phyloP scores from a whole-genome alignment of 495 filamentous ascomycete genomes.

The Neurospora sp. region DNA sequence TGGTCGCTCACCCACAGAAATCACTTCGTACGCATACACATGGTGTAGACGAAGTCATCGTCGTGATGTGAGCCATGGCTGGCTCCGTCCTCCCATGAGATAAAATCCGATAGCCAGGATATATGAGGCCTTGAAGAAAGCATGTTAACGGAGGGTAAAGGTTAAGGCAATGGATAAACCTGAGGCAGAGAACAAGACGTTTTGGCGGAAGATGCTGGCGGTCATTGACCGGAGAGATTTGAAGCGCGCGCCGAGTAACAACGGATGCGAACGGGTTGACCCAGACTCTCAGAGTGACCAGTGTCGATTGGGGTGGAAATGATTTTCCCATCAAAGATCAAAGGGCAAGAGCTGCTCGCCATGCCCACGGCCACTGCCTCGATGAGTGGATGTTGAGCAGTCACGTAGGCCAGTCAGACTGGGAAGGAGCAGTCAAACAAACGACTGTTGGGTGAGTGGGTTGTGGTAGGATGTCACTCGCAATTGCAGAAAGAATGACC shows the following conservation, averaged over 20 bases:
- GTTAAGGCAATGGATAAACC: not conserved
- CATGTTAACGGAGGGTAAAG: not conserved
- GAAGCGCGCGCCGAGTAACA: not conserved
- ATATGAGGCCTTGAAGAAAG: not conserved
- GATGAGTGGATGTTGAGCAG: not conserved
- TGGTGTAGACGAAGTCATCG: not conserved
- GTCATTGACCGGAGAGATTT: not conserved
- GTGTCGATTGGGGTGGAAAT: not conserved
- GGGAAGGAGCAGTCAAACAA: not conserved
- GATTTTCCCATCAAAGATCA: not conserved
- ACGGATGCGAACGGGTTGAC: not conserved
- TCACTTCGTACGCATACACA: not conserved
- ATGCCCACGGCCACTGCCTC: not conserved
- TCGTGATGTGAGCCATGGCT: not conserved
- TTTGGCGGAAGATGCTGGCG: not conserved
- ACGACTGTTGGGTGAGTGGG: not conserved
- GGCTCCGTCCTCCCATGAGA: not conserved
- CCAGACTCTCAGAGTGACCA: not conserved
- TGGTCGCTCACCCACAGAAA: not conserved
- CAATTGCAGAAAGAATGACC: not conserved
- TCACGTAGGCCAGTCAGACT: not conserved
- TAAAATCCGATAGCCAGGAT: not conserved
- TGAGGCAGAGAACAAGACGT: not conserved
- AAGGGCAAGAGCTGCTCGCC: not conserved
- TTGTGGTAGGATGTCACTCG: not conserved